A percentile compares a stretch with the other conserved stretches of the same genome.
Evolutionary conservation across 73 alveolate species (phyloP).

Genomic region (Paramecium caudatum): DNA sequence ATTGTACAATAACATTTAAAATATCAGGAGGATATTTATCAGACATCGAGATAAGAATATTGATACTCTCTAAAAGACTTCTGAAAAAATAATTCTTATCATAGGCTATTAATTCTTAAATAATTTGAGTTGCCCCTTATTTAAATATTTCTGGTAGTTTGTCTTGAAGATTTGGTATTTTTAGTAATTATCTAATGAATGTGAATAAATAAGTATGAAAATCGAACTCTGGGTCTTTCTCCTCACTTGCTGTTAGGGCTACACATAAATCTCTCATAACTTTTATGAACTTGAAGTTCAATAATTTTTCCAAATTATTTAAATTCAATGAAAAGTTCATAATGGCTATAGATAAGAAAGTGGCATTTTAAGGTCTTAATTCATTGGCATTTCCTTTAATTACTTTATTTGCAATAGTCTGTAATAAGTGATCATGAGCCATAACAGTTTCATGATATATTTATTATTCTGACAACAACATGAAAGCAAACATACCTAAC

Average conservation of each 20-base stretch:
- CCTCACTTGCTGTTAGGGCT: neutral
- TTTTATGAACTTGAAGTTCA: constrained; percentile 36
- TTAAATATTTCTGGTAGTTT: constrained; percentile 69
- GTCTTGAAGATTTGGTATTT: constrained; percentile 50
- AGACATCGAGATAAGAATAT: constrained; percentile 67
- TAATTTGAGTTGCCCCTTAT: constrained; percentile 67
- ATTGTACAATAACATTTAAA: constrained; percentile 43
- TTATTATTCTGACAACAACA: constrained; percentile 70
- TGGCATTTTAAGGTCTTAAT: constrained; percentile 62
- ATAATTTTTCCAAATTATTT: constrained; percentile 53
- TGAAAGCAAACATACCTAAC: constrained; percentile 73
- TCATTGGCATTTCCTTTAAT: constrained; percentile 10
- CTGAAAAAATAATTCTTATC: constrained; percentile 59
- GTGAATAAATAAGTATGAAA: constrained; percentile 66
- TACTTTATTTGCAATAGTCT: constrained; percentile 50
- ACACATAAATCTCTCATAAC: constrained; percentile 70
- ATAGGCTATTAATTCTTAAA: constrained; percentile 38
- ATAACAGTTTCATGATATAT: constrained; percentile 71
- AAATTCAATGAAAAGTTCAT: constrained; percentile 73
- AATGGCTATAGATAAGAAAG: constrained; percentile 62
- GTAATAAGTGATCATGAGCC: constrained; percentile 39
- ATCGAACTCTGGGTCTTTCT: constrained; percentile 67
- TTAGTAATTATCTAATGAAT: constrained; percentile 63
- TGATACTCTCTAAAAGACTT: constrained; percentile 68
- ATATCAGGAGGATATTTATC: constrained; percentile 71